Conservation (phyloP, 2,329 filamentous ascomycete species). For the Fusarium succisae region DNA sequence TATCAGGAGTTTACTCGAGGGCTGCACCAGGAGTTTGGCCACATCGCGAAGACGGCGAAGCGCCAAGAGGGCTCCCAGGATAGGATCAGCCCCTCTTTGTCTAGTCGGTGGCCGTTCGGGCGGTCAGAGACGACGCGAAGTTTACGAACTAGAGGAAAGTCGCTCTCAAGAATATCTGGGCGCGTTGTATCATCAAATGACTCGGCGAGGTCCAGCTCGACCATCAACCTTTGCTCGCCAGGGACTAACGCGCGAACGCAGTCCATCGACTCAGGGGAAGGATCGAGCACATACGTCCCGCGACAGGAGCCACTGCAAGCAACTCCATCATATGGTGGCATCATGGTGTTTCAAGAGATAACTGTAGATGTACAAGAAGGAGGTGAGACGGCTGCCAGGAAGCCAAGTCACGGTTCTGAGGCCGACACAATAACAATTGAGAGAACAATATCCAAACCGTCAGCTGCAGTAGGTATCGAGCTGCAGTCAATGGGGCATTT, state of each 20-base stretch:
- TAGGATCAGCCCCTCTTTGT: background rate
- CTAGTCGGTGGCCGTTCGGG: slow-evolving; percentile 25
- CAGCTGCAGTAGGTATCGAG: slow-evolving; percentile 34
- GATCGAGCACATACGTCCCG: slow-evolving; percentile 26
- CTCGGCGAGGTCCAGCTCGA: slow-evolving; percentile 37
- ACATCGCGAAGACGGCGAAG: slow-evolving; percentile 49
- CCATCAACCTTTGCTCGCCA: slow-evolving; percentile 39
- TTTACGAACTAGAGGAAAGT: slow-evolving; percentile 1
- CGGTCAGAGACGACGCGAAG: slow-evolving; percentile 11
- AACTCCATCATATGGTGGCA: slow-evolving; percentile 56
- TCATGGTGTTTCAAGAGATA: slow-evolving; percentile 70
- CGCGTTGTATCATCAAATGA: slow-evolving; percentile 26
- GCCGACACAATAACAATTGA: slow-evolving; percentile 13
- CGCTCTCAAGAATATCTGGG: slow-evolving; percentile 1
- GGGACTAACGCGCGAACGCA: slow-evolving; percentile 14
- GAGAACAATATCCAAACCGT: slow-evolving; percentile 5
- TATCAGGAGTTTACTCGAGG: slow-evolving; percentile 68
- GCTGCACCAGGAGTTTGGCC: slow-evolving; percentile 69
- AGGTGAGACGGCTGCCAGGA: slow-evolving; percentile 4
- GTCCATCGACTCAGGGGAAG: slow-evolving; percentile 31
- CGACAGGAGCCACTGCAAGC: slow-evolving; percentile 38
- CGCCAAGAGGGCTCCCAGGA: slow-evolving; percentile 4
- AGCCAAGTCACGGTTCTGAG: slow-evolving; percentile 5
- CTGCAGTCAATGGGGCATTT: slow-evolving; percentile 39
- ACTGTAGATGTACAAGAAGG: slow-evolving; percentile 57